A percentile compares a stretch with the other conserved stretches of the same genome.
These are phyloP conservation scores for Rhododendron mucronatum DNA, from an alignment of 148 eudicot genomes.

Conservation along the genomic window DNA sequence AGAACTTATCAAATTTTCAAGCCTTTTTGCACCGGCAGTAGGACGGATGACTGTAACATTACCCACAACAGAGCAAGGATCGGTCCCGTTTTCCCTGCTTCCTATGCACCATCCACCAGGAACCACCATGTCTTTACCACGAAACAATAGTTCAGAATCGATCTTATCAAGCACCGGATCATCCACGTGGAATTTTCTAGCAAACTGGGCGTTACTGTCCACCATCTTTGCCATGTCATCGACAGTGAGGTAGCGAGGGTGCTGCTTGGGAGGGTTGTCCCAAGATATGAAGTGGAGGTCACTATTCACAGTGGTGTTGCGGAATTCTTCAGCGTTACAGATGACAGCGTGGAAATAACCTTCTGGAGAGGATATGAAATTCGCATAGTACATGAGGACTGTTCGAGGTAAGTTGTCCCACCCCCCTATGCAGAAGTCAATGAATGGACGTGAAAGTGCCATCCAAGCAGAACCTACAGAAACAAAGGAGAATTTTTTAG, in stretches of 20 bases:
- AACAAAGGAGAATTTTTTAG: neutral
- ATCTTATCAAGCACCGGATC: conserved; percentile 48
- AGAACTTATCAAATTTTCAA: conserved; percentile 30
- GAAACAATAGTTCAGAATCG: conserved; percentile 38
- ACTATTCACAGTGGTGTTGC: conserved; percentile 45
- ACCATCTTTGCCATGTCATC: conserved; percentile 44
- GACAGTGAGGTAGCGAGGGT: conserved; percentile 41
- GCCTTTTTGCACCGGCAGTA: conserved; percentile 42
- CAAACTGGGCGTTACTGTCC: conserved; percentile 50
- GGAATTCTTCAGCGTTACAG: conserved; percentile 41
- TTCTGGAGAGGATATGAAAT: conserved; percentile 55
- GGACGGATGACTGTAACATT: conserved; percentile 35
- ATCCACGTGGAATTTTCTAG: conserved; percentile 39
- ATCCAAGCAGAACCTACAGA: conserved; percentile 55
- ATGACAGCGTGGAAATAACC: conserved; percentile 53
- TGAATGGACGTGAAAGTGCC: conserved; percentile 45
- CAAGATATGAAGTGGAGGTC: conserved; percentile 58
- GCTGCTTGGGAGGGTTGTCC: conserved; percentile 59
- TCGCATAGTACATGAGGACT: conserved; percentile 54
- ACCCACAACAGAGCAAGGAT: conserved; percentile 43
- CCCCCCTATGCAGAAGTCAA: conserved; percentile 52
- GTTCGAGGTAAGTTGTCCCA: conserved; percentile 58
- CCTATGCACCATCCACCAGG: conserved; percentile 62
- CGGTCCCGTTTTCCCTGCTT: conserved; percentile 37
- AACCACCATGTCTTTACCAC: conserved; percentile 38